Percentiles rank a stretch among this genome's conserved stretches.
These are phyloP conservation scores for Biancaea sappan DNA, from an alignment of 306 rosid species.

Conservation along the genomic window DNA sequence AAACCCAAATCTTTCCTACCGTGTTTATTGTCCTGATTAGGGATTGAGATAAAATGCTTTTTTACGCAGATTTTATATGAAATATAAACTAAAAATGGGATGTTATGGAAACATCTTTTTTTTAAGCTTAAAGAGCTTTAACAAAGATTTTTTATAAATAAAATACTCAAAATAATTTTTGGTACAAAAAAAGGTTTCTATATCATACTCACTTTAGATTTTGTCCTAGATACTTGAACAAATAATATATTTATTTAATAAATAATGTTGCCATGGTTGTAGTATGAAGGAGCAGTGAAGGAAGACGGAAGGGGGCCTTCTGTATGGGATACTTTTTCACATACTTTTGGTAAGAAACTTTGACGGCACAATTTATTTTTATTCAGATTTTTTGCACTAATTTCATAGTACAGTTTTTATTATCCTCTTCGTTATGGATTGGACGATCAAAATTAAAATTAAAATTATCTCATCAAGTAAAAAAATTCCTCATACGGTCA, in stretches of 20 bases:
- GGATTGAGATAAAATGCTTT: not conserved
- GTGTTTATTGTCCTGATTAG: too few relatives aligned
- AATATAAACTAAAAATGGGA: not conserved
- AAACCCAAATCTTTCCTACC: too few relatives aligned
- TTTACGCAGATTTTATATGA: not conserved
- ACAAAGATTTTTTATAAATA: not conserved
- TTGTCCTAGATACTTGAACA: not conserved
- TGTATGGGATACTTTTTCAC: conserved; percentile 85
- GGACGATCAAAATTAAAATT: too few relatives aligned
- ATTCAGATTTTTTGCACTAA: too few relatives aligned
- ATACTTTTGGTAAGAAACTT: conserved; percentile 50
- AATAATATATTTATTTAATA: not conserved
- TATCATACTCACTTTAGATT: too few relatives aligned
- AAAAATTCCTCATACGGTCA: too few relatives aligned
- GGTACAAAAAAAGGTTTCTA: not conserved
- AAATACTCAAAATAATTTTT: not conserved
- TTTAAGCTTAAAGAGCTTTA: not conserved
- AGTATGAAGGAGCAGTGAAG: conserved; percentile 93
- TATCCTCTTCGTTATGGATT: too few relatives aligned
- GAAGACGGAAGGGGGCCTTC: conserved; percentile 83
- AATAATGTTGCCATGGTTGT: conserved; percentile 17
- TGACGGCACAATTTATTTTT: not conserved
- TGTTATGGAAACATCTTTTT: not conserved
- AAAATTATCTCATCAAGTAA: too few relatives aligned
- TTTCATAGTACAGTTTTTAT: too few relatives aligned